Base-by-base conservation (phyloP, 2,329 filamentous ascomycete species). In the Neonectria sp. region DNA sequence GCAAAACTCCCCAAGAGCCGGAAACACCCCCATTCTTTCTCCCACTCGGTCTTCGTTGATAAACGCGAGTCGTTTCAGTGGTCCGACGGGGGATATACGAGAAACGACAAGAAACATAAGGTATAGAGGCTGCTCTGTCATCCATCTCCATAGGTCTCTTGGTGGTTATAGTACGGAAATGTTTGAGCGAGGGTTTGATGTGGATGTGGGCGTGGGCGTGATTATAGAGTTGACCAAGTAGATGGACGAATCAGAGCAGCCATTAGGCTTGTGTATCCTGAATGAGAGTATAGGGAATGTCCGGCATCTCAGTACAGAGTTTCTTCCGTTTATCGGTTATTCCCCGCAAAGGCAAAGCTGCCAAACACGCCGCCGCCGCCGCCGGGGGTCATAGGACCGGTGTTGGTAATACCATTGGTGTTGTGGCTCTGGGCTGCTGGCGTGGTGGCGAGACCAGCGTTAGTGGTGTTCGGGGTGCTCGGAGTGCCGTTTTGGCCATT, bases 381-480 rank as follows among this genome's bases (percentile, higher is more conserved):
- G 29, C 93, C 93, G 1, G 94, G 94, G 8, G 94, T 96, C 87
- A 95, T 91, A 40, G 92, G 89, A 3, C 91, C 92, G 79, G 92
- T 89, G 58, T 86, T 85, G 31, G 77, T 81, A 77, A 86, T 81
- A 59, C 84, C 88, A 76, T 86, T 91, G 71, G 84, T 88, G 79
- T 90, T 87, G 71, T 89, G 85, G 62, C 81, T 81, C 71, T 86
- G 84, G 17, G 82, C 80, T 9, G 82, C 84, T 15, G 86, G 85
- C 29, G 86, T 87, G 46, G 81, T 85, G 29, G 79, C 85, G 31
- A 88, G 80, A 29, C 83, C 83, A 53, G 80, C 84, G 68, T 79
- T 85, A 67, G 78, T 91, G 13, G 93, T 95, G 77, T 92, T 94
- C 1, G 95, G 92, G 15, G 90, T 91, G 78, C 86, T 89, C 15